Conservation (phyloP, 2,329 filamentous ascomycete genomes). For the Teratosphaeria destructans region DNA sequence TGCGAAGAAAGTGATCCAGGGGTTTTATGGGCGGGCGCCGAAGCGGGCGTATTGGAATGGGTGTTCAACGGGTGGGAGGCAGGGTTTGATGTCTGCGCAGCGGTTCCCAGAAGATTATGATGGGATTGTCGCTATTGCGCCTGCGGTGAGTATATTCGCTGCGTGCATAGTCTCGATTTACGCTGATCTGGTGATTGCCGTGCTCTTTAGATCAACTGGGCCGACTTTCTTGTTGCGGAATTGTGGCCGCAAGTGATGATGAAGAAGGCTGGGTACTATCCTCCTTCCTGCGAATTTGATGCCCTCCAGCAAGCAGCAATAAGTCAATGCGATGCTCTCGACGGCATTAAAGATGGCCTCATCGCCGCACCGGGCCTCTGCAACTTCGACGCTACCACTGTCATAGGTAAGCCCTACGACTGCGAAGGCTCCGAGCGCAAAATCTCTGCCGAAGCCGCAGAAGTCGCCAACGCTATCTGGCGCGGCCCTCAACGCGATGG, state of each 20-base stretch:
- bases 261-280: constrained; percentile 18
- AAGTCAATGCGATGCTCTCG: constrained; percentile 26
- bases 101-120: constrained; percentile 29
- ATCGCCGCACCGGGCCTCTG: constrained; percentile 21
- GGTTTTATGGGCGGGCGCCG: constrained; percentile 23
- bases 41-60: constrained; percentile 30
- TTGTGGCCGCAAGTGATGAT: constrained; percentile 25
- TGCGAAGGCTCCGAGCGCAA: constrained; percentile 15
- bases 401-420: constrained; percentile 18
- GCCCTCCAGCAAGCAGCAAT: constrained; percentile 27
- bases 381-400: constrained; percentile 20
- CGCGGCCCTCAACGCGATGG: constrained; percentile 18
- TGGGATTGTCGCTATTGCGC: constrained; percentile 31
- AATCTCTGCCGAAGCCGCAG: constrained; percentile 22
- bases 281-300: constrained; percentile 26
- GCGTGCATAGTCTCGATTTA: not conserved
- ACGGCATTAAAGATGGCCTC: constrained; percentile 29
- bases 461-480: constrained; percentile 25
- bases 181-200: not conserved
- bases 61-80: constrained; percentile 30
- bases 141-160: constrained; percentile 16
- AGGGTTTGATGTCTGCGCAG: constrained; percentile 29
- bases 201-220: constrained; percentile 23
- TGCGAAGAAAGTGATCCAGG: constrained; percentile 19
- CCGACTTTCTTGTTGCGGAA: constrained; percentile 18